phyloP scores from a whole-genome alignment of 495 filamentous ascomycete genomes.

The Aspergillus sclerotiicarbonarius region DNA sequence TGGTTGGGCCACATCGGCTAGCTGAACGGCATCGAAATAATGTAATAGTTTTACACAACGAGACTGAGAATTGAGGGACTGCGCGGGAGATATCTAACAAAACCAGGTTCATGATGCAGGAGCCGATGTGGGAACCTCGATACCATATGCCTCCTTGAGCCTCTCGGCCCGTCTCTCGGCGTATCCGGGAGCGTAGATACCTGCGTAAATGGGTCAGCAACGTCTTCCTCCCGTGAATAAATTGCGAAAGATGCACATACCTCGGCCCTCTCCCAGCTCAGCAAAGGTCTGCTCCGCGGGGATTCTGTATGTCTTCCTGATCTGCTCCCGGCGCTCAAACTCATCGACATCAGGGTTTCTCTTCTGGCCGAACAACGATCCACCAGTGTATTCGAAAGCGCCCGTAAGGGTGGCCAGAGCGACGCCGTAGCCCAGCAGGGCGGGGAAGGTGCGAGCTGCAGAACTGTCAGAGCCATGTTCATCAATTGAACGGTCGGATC shows the following conservation, averaged over 20 bases:
- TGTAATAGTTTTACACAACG: conserved; percentile 45
- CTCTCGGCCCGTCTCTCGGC: conserved; percentile 79
- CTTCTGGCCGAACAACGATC: conserved; percentile 56
- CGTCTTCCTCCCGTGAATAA: too few relatives aligned
- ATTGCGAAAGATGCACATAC: conserved; percentile 45
- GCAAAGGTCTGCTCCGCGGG: conserved; percentile 80
- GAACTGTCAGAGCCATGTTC: conserved; percentile 1
- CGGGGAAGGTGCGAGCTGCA: conserved; percentile 71
- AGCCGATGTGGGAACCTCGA: conserved; percentile 63
- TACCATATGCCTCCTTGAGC: conserved; percentile 86
- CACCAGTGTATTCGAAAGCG: conserved; percentile 76
- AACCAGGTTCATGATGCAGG: conserved; percentile 41
- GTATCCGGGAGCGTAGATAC: conserved; percentile 80
- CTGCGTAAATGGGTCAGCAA: conserved; percentile 46
- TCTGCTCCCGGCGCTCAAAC: conserved; percentile 70
- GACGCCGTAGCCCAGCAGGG: conserved; percentile 75
- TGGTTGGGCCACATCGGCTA: conserved; percentile 33
- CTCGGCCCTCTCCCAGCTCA: conserved; percentile 85
- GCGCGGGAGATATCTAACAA: conserved; percentile 19
- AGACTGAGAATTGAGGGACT: conserved; percentile 23
- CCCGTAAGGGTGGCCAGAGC: conserved; percentile 62
- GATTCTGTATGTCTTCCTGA: conserved; percentile 71
- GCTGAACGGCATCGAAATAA: conserved; percentile 35
- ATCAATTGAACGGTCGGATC: background rate
- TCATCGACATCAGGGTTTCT: conserved; percentile 67